Evolutionary conservation across 2,329 filamentous ascomycete species (phyloP).

Genomic region (Laburnicola sp.): DNA sequence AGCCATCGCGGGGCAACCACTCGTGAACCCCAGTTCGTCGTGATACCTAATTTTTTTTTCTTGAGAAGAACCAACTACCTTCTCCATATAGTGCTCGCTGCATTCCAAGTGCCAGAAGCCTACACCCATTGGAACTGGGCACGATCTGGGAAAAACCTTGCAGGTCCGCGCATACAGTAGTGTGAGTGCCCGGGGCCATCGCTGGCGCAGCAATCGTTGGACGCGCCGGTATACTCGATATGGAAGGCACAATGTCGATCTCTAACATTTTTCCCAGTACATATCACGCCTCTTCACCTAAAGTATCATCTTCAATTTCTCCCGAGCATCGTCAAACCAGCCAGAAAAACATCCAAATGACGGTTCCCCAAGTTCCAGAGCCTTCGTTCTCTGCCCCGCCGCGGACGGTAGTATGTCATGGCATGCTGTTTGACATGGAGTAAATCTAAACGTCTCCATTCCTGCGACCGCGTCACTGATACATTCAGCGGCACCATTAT

Average conservation of each 20-base stretch:
- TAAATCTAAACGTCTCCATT: conserved; percentile 9
- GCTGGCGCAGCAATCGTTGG: conserved; percentile 9
- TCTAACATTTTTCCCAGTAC: conserved; percentile 1
- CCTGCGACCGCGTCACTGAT: conserved; percentile 10
- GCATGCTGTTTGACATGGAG: conserved; percentile 47
- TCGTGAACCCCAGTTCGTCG: too few species aligned
- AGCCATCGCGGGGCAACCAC: not conserved
- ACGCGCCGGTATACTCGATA: conserved; percentile 15
- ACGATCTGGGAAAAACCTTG: too few species aligned
- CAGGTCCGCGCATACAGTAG: too few species aligned
- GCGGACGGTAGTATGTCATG: conserved; percentile 47
- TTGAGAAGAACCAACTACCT: not conserved
- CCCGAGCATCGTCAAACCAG: not conserved
- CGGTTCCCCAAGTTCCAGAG: conserved; percentile 36
- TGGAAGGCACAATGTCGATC: conserved; percentile 11
- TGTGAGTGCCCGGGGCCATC: too few species aligned
- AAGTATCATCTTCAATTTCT: not conserved
- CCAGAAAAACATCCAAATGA: conserved; percentile 25
- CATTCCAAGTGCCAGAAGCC: too few species aligned
- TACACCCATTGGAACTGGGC: too few species aligned
- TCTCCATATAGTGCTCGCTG: not conserved
- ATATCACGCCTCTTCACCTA: not conserved
- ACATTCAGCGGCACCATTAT: conserved; percentile 71
- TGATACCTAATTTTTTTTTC: too few species aligned
- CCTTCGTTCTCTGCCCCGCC: conserved; percentile 48